phyloP scores from a whole-genome alignment of 768 basidiomycete species.

The Pleurotus eryngii region DNA sequence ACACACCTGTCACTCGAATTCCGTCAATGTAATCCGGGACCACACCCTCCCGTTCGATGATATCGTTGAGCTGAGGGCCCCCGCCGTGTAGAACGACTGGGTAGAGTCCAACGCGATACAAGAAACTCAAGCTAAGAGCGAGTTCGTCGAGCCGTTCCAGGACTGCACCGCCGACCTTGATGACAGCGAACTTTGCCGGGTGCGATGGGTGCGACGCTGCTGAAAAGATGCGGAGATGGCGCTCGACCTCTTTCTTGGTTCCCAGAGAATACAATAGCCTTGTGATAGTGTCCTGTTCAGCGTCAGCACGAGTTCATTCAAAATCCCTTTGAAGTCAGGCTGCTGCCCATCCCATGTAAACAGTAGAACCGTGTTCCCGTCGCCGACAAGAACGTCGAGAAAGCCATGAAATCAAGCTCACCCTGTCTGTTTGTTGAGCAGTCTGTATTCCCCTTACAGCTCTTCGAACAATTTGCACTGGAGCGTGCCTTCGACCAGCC shows the following conservation, averaged over 20 bases:
- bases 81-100: slow-evolving; percentile 96
- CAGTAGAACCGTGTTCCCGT: neutral
- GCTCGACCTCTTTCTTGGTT: slow-evolving; percentile 95
- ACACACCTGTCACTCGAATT: slow-evolving; percentile 89
- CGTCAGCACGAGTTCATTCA: too few species aligned
- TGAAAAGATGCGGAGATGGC: slow-evolving; percentile 97
- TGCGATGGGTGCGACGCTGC: slow-evolving; percentile 87
- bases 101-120: slow-evolving; percentile 96
- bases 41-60: slow-evolving; percentile 89
- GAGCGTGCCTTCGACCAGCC: slow-evolving; percentile 27
- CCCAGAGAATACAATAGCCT: slow-evolving; percentile 96
- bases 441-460: slow-evolving; percentile 50
- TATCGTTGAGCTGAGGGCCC: slow-evolving; percentile 92
- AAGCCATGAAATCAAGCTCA: slow-evolving; percentile 28
- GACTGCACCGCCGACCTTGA: slow-evolving; percentile 98
- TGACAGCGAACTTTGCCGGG: slow-evolving; percentile 93
- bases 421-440: slow-evolving; percentile 73
- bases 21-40: slow-evolving; percentile 97
- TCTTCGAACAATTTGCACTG: slow-evolving; percentile 35
- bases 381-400: neutral
- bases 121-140: slow-evolving; percentile 91
- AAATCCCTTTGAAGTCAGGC: neutral
- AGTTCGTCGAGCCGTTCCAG: slow-evolving; percentile 90
- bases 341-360: neutral
- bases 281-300: slow-evolving; percentile 87